Evolutionary conservation across 2,329 filamentous ascomycete genomes (phyloP).

Genomic region (Colletotrichum navitas): DNA sequence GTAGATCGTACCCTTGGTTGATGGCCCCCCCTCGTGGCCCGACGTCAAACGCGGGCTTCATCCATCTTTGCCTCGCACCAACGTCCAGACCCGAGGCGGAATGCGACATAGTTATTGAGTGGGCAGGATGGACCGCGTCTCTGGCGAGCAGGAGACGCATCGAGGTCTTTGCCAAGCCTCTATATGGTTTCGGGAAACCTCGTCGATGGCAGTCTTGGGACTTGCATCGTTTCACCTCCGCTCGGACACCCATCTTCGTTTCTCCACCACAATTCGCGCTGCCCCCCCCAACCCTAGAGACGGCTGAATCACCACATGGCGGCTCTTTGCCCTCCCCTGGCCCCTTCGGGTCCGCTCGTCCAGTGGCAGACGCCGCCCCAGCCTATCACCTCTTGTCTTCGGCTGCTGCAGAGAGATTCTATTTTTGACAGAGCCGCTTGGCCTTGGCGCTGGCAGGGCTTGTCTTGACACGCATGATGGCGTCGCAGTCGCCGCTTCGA

Average conservation of each 20-base stretch:
- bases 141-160: not conserved
- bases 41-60: conserved; percentile 35
- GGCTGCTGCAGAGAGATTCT: conserved; percentile 25
- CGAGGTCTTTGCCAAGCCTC: conserved; percentile 27
- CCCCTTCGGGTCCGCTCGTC: not conserved
- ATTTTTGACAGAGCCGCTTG: conserved; percentile 39
- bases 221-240: conserved; percentile 39
- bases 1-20: conserved; percentile 21
- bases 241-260: conserved; percentile 29
- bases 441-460: conserved; percentile 26
- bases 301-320: conserved; percentile 2
- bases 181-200: conserved; percentile 27
- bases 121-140: not conserved
- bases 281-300: not conserved
- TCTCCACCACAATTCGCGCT: conserved; percentile 10
- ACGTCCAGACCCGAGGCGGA: no score
- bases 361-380: not conserved
- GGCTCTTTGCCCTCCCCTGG: conserved; percentile 3
- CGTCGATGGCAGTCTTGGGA: conserved; percentile 34
- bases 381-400: conserved; percentile 30
- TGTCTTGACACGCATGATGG: conserved; percentile 36
- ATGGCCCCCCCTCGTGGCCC: conserved; percentile 9
- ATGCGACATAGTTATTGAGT: no score
- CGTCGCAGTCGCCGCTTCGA: conserved; percentile 30
- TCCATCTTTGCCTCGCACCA: conserved; percentile 33